Percentiles rank a stretch among this genome's conserved stretches.
phyloP scores from a whole-genome alignment of 768 basidiomycete species.

The Austroboletus eburneus region DNA sequence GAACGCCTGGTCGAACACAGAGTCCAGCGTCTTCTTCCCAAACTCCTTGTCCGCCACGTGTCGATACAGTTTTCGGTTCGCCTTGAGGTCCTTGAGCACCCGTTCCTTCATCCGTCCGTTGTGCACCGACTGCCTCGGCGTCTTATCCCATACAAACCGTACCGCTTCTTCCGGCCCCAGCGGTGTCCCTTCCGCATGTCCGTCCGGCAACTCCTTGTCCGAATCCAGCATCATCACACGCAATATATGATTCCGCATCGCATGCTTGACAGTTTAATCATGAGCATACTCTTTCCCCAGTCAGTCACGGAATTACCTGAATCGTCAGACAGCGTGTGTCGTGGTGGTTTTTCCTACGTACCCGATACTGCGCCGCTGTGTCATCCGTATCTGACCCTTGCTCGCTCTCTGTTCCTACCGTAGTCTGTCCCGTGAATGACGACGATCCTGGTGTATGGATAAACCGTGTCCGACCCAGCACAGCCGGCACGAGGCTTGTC shows the following conservation, averaged over 20 bases:
- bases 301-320: conserved; percentile 40
- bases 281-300: no score
- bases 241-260: conserved; percentile 65
- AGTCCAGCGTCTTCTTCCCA: conserved; percentile 53
- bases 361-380: conserved; percentile 31
- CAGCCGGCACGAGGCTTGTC: no score
- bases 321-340: conserved; percentile 65
- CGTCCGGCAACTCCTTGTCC: conserved; percentile 59
- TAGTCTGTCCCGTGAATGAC: conserved; percentile 28
- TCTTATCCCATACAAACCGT: conserved; percentile 79
- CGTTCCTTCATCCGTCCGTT: conserved; percentile 69
- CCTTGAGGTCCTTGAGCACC: conserved; percentile 55
- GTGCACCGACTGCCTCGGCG: conserved; percentile 68
- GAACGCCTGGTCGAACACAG: conserved; percentile 67
- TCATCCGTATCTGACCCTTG: conserved; percentile 35
- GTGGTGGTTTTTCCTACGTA: conserved; percentile 53
- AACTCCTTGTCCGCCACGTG: conserved; percentile 67
- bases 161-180: conserved; percentile 50
- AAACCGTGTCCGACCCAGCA: conserved; percentile 19
- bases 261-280: conserved; percentile 43
- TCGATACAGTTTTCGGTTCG: conserved; percentile 52
- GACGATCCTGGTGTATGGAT: conserved; percentile 13
- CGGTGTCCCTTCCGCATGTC: conserved; percentile 50
- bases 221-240: conserved; percentile 52
- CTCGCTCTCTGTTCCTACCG: conserved; percentile 33